A percentile compares a stretch with the other conserved stretches of the same genome.
Evolutionary conservation across 371 early-diverging fungal species (phyloP).

Genomic region (Mortierella sp.): DNA sequence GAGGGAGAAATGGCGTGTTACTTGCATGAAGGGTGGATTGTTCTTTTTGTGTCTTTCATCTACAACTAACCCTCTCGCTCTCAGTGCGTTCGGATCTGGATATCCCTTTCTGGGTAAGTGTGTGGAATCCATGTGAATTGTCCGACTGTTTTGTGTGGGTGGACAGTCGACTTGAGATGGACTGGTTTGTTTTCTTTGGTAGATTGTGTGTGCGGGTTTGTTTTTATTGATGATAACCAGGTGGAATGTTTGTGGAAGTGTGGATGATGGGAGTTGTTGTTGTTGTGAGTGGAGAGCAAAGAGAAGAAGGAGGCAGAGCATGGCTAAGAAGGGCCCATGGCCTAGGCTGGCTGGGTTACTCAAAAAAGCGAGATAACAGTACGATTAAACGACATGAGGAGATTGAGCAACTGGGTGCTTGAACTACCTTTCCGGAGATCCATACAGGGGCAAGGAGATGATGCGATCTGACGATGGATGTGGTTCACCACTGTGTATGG

Average conservation of each 20-base stretch:
- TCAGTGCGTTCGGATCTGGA: not conserved
- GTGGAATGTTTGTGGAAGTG: not conserved
- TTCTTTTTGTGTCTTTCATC: not conserved
- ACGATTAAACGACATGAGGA: not conserved
- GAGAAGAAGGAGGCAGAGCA: too few relatives aligned
- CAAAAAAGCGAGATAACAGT: not conserved
- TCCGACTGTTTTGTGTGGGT: not conserved
- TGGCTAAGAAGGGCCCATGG: not conserved
- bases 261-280: too few relatives aligned
- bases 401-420: not conserved
- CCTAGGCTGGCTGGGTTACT: not conserved
- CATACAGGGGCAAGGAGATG: not conserved
- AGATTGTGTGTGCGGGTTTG: too few relatives aligned
- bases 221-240: not conserved
- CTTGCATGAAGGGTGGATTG: not conserved
- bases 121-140: not conserved
- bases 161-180: too few relatives aligned
- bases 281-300: too few relatives aligned
- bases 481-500: too few relatives aligned
- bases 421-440: not conserved
- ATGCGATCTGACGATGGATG: not conserved
- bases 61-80: not conserved
- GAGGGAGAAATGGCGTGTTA: too few relatives aligned
- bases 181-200: too few relatives aligned
- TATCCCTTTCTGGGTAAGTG: constrained; percentile 5